A percentile compares a stretch with the other conserved stretches of the same genome.
phyloP scores from a whole-genome alignment of 345 rosid genomes.

The Sisymbrium irio region DNA sequence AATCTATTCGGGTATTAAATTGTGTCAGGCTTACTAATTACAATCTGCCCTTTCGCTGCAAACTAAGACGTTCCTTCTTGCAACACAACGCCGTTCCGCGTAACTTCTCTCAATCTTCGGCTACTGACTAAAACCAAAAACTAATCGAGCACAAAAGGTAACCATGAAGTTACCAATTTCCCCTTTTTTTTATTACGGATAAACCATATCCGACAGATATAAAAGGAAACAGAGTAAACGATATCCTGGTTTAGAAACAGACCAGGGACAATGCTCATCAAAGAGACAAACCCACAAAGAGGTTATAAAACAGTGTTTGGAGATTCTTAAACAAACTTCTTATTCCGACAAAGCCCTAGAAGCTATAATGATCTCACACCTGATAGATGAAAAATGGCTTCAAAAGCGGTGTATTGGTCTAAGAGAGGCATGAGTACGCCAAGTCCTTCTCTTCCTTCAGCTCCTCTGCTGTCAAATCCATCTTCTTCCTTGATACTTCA shows the following conservation, averaged over 20 bases:
- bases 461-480: slow-evolving; percentile 89
- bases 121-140: not conserved
- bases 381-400: not conserved
- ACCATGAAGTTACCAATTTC: not conserved
- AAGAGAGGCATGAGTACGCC: slow-evolving; percentile 94
- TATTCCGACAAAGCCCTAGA: slow-evolving; percentile 25
- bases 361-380: slow-evolving; percentile 21
- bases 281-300: not conserved
- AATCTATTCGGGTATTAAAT: not conserved
- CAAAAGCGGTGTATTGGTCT: slow-evolving; percentile 10
- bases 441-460: slow-evolving; percentile 89
- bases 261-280: not conserved
- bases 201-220: not conserved
- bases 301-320: slow-evolving; percentile 9
- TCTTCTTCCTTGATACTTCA: slow-evolving; percentile 90
- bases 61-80: not conserved
- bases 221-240: not conserved
- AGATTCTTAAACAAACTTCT: slow-evolving; percentile 11
- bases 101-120: not conserved
- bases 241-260: slow-evolving; percentile 20
- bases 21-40: not conserved
- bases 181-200: not conserved
- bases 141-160: not conserved
- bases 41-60: not conserved
- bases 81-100: not conserved